Base-by-base conservation (phyloP, 192 early-diverging fungal species). In the Coemansia sp. region DNA sequence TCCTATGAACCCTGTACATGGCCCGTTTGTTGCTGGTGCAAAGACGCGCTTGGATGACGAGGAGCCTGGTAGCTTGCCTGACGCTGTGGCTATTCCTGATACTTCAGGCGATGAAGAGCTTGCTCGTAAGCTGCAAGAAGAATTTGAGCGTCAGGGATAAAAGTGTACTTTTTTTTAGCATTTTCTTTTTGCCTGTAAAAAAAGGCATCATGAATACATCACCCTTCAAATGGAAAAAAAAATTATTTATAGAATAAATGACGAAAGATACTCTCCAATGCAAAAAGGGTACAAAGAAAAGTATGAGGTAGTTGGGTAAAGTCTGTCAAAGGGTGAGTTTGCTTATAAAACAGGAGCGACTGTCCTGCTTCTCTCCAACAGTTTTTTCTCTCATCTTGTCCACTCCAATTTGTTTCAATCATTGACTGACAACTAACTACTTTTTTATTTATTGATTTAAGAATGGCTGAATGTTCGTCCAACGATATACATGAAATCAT, bases 41-140 rank as follows among this genome's bases (percentile, higher is more conserved):
- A 39, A 18, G 18, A 22, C 7, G 8, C 45, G 45, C 45, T 18
- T 20, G 50, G 50, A 53, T 13, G 50, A 15, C 3, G 27, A 47
- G 18, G 45, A 47, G 45, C 45, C 50, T 10, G 12, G 50, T 29
- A 29, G 50, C 15, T 29, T 53, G 50, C 50, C 22, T 12, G 24
- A 27, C 27, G 24, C 50, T 1, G 50, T 29, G 50, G 34, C 45
- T 20, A 11, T 73, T 27, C 77, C 77, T 20, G 80, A 82, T 50
- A 82, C 75, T 4, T 77, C 74, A 4, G 68, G 67, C 29, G 80
- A 82, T 41, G 80, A 76, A 16, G 80, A 76, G 50, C 50, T 74
- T 55, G 80, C 80, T 15, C 67, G 80, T 8, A 76, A 63, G 49
- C 71, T 82, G 11, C 80, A 82, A 40, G 34, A 70, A 32, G 80